Conservation (phyloP, 805 yeast species). For the Torulaspora delbrueckii region DNA sequence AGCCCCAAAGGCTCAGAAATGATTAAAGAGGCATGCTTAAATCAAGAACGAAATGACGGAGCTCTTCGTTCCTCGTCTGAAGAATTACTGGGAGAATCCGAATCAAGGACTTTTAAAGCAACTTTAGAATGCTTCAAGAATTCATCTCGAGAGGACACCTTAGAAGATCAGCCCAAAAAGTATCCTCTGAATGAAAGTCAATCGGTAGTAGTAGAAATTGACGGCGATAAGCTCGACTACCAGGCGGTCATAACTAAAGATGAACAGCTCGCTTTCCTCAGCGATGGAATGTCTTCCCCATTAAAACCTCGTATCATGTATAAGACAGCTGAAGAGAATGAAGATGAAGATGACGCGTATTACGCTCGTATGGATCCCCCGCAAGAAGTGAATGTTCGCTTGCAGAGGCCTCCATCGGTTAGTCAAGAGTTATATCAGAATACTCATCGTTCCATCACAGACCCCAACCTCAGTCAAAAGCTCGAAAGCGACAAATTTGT, state of each 20-base stretch:
- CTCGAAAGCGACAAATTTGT: neutral
- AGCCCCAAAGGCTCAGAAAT: neutral
- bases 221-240: conserved; percentile 19
- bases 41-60: neutral
- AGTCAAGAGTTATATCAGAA: conserved; percentile 1
- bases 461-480: neutral
- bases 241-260: conserved; percentile 19
- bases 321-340: neutral
- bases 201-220: conserved; percentile 23
- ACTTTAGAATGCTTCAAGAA: conserved; percentile 7
- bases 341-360: conserved; percentile 6
- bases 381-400: conserved; percentile 19
- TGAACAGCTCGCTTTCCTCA: conserved; percentile 18
- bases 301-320: neutral
- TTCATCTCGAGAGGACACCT: neutral
- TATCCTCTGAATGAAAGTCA: neutral
- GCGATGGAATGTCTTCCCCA: conserved; percentile 11
- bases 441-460: conserved; percentile 7
- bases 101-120: neutral
- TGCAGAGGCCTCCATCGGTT: conserved; percentile 3
- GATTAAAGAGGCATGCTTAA: neutral
- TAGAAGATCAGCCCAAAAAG: neutral
- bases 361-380: conserved; percentile 12
- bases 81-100: neutral
- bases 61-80: neutral